Conservation (phyloP, 2,329 filamentous ascomycete genomes). For the Cladosporium austrohemisphaericum region DNA sequence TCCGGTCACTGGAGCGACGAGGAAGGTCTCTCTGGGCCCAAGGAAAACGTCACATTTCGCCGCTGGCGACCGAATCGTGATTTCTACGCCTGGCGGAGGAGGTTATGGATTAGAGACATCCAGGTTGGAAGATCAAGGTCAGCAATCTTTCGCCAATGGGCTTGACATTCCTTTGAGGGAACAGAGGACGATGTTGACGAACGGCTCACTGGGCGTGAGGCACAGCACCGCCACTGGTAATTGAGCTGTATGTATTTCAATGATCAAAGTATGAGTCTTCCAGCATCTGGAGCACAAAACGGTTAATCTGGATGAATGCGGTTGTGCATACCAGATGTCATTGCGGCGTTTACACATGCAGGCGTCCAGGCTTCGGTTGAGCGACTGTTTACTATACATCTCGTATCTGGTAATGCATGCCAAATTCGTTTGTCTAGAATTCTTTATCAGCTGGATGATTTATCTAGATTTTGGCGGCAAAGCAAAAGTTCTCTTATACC, state of each 20-base stretch:
- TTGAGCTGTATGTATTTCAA: neutral
- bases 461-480: no score
- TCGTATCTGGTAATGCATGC: no score
- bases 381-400: no score
- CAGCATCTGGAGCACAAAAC: no score
- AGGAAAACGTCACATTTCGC: conserved; percentile 22
- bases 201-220: conserved; percentile 7
- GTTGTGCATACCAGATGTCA: no score
- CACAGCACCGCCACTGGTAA: conserved; percentile 11
- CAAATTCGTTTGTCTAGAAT: no score
- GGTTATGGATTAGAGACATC: conserved; percentile 68
- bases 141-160: conserved; percentile 19
- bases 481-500: no score
- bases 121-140: conserved; percentile 37
- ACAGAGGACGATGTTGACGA: conserved; percentile 1
- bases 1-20: conserved; percentile 36
- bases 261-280: no score
- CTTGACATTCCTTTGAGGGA: conserved; percentile 3
- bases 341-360: no score
- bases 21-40: conserved; percentile 32
- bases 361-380: no score
- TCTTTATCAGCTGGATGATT: no score
- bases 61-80: conserved; percentile 23
- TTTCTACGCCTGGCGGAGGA: conserved; percentile 72
- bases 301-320: no score